Percentiles rank a stretch among this genome's conserved stretches.
Conservation (phyloP, 108 stramenopile genomes). For the Cyclotella choctawhatcheeana region DNA sequence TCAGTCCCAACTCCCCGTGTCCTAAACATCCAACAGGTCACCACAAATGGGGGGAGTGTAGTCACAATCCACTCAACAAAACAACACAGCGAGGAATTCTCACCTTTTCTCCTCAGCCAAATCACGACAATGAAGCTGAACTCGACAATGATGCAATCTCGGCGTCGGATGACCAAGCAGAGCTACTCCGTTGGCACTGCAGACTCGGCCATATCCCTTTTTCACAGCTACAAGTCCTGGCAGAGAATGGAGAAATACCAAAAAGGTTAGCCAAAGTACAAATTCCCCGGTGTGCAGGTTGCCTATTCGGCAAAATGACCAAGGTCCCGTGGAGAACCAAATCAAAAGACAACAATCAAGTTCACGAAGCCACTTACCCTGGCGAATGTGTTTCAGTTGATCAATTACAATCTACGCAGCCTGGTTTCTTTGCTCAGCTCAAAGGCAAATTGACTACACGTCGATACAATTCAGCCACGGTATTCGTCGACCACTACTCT, state of each 20-base stretch:
- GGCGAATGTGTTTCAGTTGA: constrained; percentile 6
- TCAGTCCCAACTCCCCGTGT: background rate
- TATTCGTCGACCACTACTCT: constrained; percentile 3
- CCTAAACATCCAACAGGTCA: constrained; percentile 19
- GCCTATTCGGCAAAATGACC: constrained; percentile 17
- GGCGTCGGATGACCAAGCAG: constrained; percentile 1
- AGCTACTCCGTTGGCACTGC: constrained; percentile 17
- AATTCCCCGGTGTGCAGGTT: constrained; percentile 25
- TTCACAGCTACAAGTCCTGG: background rate
- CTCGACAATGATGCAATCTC: background rate
- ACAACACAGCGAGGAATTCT: constrained; percentile 3
- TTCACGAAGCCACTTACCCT: background rate
- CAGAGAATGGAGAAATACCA: constrained; percentile 20
- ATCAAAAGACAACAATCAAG: background rate
- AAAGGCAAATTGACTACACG: background rate
- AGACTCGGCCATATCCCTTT: constrained; percentile 11
- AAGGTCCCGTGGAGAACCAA: background rate
- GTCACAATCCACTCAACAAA: constrained; percentile 6
- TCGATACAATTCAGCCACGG: constrained; percentile 1
- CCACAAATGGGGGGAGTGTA: constrained; percentile 27
- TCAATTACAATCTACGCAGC: constrained; percentile 1
- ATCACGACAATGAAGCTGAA: constrained; percentile 8
- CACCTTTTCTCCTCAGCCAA: constrained; percentile 2
- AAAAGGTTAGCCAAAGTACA: constrained; percentile 6
- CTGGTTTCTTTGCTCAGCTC: constrained; percentile 1